phyloP scores from a whole-genome alignment of 2,329 filamentous ascomycete species.

The Ophiocordyceps camponoti-rufipedis region DNA sequence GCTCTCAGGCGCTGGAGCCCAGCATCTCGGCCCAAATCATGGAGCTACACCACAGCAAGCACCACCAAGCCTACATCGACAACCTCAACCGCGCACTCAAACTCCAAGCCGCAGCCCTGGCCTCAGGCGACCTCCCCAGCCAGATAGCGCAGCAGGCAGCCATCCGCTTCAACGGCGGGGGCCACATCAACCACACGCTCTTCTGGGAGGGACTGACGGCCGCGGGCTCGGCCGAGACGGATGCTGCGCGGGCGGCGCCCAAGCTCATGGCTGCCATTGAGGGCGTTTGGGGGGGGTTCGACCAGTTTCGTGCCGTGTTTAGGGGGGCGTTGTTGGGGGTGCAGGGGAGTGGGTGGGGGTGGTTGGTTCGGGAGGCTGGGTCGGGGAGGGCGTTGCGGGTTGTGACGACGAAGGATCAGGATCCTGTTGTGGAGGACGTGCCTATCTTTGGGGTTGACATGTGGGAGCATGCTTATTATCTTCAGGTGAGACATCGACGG shows the following conservation, averaged over 20 bases:
- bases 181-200: constrained; percentile 82
- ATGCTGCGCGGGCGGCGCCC: constrained; percentile 31
- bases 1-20: constrained; percentile 44
- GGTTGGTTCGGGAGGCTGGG: constrained; percentile 47
- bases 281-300: constrained; percentile 49
- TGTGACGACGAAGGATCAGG: constrained; percentile 73
- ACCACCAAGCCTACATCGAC: constrained; percentile 63
- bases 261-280: constrained; percentile 42
- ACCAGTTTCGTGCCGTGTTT: constrained; percentile 49
- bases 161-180: constrained; percentile 79
- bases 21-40: constrained; percentile 64
- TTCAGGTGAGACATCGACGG: constrained; percentile 35
- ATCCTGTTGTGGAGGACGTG: constrained; percentile 48
- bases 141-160: constrained; percentile 51
- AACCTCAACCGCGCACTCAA: constrained; percentile 53
- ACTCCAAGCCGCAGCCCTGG: constrained; percentile 37
- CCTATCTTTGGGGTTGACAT: constrained; percentile 69
- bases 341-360: constrained; percentile 78
- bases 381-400: constrained; percentile 40
- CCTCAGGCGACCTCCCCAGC: constrained; percentile 37
- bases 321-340: constrained; percentile 46
- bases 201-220: constrained; percentile 79
- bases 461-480: constrained; percentile 89
- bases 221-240: constrained; percentile 35
- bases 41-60: constrained; percentile 64